Base-by-base conservation (phyloP, 2,329 filamentous ascomycete genomes). In the Fusarium xyrophilum region DNA sequence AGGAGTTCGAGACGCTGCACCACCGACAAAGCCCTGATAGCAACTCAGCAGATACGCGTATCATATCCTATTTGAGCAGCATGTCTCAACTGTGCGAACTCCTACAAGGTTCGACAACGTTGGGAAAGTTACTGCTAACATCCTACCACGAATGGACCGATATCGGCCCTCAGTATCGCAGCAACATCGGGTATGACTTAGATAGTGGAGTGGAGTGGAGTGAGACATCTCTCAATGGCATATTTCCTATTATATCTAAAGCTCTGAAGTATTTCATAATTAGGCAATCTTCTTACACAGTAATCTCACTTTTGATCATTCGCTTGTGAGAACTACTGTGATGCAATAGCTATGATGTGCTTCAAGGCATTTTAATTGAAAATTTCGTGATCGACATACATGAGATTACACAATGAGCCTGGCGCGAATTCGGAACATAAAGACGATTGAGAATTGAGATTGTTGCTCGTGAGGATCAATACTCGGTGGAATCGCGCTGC, bases 391-490 rank as follows among this genome's bases (percentile, higher is more conserved):
- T 52, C 21, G 39, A 21, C 27, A 7, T 19, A 30, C 21, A 36
- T n/a, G n/a, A 21, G n/a, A 28, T 23, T 23, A 17, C 19, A n/a
- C 8, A 30, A n/a, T n/a, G 15, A 30, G 12, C 10, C n/a, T 28
- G 7, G 12, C 27, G 32, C 17, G 13, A 17, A 27, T 9, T 32
- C 25, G 23, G n/a, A 27, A 10, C 19, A 32, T n/a, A 48, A 25
- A 35, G 30, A 42, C 47, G 30, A 62, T 56, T 48, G 11, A 21
- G 38, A 65, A 61, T 38, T 36, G 48, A 65, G 15, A 51, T 57
- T 57, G 25, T 53, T 38, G 40, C 33, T 32, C 47, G 58, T 55
- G 52, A 63, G 23, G 56, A 63, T 69, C 48, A 54, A 62, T 32
- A 30, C 19, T 59, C 40, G 53, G 35, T 36, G 30, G 47, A 61